Evolutionary conservation across 495 filamentous ascomycete species (phyloP).

Genomic region (Cercophora sp.): DNA sequence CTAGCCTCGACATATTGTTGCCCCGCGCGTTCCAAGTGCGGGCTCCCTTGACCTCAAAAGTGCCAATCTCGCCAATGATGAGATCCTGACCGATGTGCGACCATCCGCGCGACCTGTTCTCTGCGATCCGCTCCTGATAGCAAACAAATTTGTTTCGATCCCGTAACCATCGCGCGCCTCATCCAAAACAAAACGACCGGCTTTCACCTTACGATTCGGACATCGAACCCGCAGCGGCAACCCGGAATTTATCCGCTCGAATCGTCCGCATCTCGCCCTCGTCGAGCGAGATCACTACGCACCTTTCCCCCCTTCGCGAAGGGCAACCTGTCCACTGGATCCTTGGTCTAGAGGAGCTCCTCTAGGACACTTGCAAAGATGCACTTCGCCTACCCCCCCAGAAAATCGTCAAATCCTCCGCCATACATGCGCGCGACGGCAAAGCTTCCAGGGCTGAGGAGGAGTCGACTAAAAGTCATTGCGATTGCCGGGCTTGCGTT

Average conservation of each 20-base stretch:
- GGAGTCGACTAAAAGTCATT: conserved; percentile 62
- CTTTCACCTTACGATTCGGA: background rate
- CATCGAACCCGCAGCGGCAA: background rate
- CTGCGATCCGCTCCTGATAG: conserved; percentile 4
- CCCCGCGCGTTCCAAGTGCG: background rate
- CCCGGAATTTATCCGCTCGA: background rate
- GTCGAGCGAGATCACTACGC: background rate
- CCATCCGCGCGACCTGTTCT: conserved; percentile 2
- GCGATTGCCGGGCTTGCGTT: conserved; percentile 54
- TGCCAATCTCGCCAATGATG: conserved; percentile 17
- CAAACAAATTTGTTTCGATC: conserved; percentile 4
- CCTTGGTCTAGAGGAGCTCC: too few species aligned
- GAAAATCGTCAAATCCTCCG: conserved; percentile 70
- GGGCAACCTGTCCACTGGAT: background rate
- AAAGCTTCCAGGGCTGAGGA: conserved; percentile 57
- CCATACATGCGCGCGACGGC: conserved; percentile 57
- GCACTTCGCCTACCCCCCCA: conserved; percentile 88
- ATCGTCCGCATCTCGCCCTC: background rate
- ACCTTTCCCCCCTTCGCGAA: background rate
- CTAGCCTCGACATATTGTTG: background rate
- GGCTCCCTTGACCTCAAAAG: too few species aligned
- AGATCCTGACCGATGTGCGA: conserved; percentile 16
- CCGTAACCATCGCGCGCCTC: too few species aligned
- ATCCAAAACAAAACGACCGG: background rate
- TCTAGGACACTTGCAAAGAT: conserved; percentile 44